phyloP scores from a whole-genome alignment of 2,329 filamentous ascomycete genomes.

The Monascus ruber region DNA sequence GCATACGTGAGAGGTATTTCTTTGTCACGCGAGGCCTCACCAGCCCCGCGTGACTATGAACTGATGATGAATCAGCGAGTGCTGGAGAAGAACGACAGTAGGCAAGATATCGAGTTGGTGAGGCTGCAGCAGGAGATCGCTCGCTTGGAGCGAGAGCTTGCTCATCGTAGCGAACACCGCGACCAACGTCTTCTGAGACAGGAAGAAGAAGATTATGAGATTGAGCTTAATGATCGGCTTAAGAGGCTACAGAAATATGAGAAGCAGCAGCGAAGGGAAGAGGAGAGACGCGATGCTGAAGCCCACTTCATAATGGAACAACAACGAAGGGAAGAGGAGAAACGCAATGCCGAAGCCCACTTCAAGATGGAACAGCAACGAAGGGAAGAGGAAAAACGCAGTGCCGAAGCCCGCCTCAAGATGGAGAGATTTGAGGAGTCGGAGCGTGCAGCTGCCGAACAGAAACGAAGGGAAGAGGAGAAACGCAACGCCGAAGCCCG shows the following conservation, averaged over 20 bases:
- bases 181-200: slow-evolving; percentile 20
- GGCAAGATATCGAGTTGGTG: slow-evolving; percentile 23
- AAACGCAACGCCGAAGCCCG: slow-evolving; percentile 8
- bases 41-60: slow-evolving; percentile 21
- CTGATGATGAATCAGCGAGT: slow-evolving; percentile 22
- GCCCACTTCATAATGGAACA: slow-evolving; percentile 16
- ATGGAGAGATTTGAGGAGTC: slow-evolving; percentile 15
- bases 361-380: slow-evolving; percentile 26
- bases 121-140: slow-evolving; percentile 27
- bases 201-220: slow-evolving; percentile 34
- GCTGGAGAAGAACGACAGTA: slow-evolving; percentile 21
- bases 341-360: slow-evolving; percentile 7
- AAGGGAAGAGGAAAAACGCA: slow-evolving; percentile 14
- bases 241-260: slow-evolving; percentile 25
- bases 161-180: slow-evolving; percentile 13
- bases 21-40: slow-evolving; percentile 15
- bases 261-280: slow-evolving; percentile 29
- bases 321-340: slow-evolving; percentile 25
- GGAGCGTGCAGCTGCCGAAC: slow-evolving; percentile 18
- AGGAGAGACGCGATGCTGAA: slow-evolving; percentile 9
- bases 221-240: slow-evolving; percentile 28
- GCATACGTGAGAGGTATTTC: too few species aligned
- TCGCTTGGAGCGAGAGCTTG: slow-evolving; percentile 22
- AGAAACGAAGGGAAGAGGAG: slow-evolving; percentile 7
- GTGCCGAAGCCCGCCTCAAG: slow-evolving; percentile 8